Evolutionary conservation across 345 rosid species (phyloP), one percentile per base, ranked within the genome.

Genomic region (Iberis pinnata): DNA sequence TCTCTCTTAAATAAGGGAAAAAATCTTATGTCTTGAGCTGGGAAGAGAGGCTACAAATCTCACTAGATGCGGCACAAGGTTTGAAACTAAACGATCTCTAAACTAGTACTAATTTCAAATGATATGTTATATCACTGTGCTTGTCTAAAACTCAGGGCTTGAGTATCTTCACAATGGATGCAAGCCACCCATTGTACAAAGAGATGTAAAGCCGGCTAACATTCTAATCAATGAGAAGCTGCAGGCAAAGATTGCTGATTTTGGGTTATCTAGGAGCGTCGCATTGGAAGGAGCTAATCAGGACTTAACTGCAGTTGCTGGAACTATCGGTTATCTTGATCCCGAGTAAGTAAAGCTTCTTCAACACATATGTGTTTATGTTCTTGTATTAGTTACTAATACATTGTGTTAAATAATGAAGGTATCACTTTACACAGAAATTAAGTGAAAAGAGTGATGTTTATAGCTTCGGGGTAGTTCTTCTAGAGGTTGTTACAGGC

Each of bases 161-260:
- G 76, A 68, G 58, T 68, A 58, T 55, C 68, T 73, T 22, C 89
- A 82, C 43, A 46, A 63, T 8, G 80, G 78, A 7, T 74, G 89
- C 71, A 82, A 70, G 43, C 89, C 89, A 36, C 75, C 79, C 3
- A 73, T 79, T 17, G 68, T 79, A 19, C 80, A 75, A 37, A 75
- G 82, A 64, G 86, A 80, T 66, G 74, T 80, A 24, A 80, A 77
- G 53, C 64, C 86, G 2, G 65, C 70, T 45, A 80, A 80, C 64
- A 80, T 80, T 41, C 73, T 80, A 48, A 62, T 80, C 41, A 74
- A 71, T 44, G 73, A 75, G 9, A 67, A 70, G 58, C 70, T 80
- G 7, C 78, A 75, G 40, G 89, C 81, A 9, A 82, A 80, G 51
- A 62, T 82, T 24, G 68, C 86, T 2, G 86, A 82, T 55, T 82